These are phyloP conservation scores for Fusarium acutatum DNA, from an alignment of 2,329 filamentous ascomycete species.

Conservation along the genomic window DNA sequence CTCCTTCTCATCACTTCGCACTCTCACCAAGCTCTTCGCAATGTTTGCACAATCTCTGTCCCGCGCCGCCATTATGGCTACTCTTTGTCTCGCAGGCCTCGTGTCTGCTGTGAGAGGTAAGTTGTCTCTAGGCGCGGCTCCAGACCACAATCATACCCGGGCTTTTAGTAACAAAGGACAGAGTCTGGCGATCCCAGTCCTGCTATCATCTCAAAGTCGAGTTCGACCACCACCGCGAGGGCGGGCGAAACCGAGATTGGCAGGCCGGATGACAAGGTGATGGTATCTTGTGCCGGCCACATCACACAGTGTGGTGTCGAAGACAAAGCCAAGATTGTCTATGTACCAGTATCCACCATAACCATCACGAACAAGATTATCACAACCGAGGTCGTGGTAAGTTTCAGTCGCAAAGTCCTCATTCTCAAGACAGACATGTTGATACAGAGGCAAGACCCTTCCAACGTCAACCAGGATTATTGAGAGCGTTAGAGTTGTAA, in stretches of 20 bases:
- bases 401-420: not conserved
- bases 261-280: fast-evolving
- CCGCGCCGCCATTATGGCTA: not conserved
- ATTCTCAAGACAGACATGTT: not conserved
- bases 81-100: not conserved
- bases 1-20: too few species aligned
- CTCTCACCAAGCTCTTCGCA: too few species aligned
- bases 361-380: fast-evolving
- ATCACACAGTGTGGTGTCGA: not conserved
- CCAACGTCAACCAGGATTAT: fast-evolving
- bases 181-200: not conserved
- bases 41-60: not conserved
- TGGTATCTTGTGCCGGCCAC: not conserved
- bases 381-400: fast-evolving
- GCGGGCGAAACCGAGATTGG: not conserved
- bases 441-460: not conserved
- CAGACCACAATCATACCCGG: fast-evolving
- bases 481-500: fast-evolving
- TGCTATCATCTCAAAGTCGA: fast-evolving
- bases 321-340: not conserved
- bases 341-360: fast-evolving
- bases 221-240: not conserved
- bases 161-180: not conserved
- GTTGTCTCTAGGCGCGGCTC: fast-evolving
- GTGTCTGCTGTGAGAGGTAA: not conserved